A percentile compares a stretch with the other conserved stretches of the same genome.
phyloP scores from a whole-genome alignment of 2,329 filamentous ascomycete genomes.

The Coniella vitis region DNA sequence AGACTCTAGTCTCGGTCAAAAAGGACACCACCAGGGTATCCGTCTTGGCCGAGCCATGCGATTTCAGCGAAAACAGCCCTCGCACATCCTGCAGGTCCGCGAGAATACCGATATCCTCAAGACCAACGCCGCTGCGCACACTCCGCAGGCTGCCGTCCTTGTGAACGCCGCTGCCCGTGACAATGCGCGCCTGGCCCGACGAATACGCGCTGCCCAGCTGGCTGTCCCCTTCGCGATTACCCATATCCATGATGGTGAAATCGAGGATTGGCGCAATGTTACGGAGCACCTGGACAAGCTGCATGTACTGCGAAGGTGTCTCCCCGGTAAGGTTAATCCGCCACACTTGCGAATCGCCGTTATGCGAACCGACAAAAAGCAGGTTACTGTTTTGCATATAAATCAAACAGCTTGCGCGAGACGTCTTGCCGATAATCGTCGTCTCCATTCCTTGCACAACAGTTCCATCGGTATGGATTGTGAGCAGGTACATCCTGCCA shows the following conservation, averaged over 20 bases:
- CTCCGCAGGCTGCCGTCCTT: slow-evolving; percentile 83
- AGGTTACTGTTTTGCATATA: slow-evolving; percentile 58
- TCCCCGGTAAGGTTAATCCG: slow-evolving; percentile 47
- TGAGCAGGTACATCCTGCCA: slow-evolving; percentile 76
- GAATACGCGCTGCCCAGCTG: slow-evolving; percentile 81
- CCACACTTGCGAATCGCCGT: slow-evolving; percentile 84
- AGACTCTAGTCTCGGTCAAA: slow-evolving; percentile 75
- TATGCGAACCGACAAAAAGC: slow-evolving; percentile 85
- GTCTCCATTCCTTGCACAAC: slow-evolving; percentile 69
- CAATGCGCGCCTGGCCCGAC: slow-evolving; percentile 86
- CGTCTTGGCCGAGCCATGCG: slow-evolving; percentile 38
- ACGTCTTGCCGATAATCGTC: slow-evolving; percentile 56
- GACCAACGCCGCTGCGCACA: slow-evolving; percentile 85
- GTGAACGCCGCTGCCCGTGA: slow-evolving; percentile 86
- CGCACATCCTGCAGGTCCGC: slow-evolving; percentile 70
- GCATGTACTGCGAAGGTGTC: slow-evolving; percentile 35
- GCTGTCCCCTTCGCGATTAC: slow-evolving; percentile 70
- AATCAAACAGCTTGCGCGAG: slow-evolving; percentile 70
- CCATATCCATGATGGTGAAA: slow-evolving; percentile 94
- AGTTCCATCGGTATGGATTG: slow-evolving; percentile 60
- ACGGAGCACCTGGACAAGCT: slow-evolving; percentile 65
- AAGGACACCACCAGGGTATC: slow-evolving; percentile 78
- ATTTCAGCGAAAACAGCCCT: slow-evolving; percentile 63
- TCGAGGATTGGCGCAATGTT: slow-evolving; percentile 90
- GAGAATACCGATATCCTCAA: slow-evolving; percentile 79